Percentiles rank a stretch among this genome's conserved stretches.
Conservation (phyloP, 805 yeast species). For the Lipomyces oligophaga region DNA sequence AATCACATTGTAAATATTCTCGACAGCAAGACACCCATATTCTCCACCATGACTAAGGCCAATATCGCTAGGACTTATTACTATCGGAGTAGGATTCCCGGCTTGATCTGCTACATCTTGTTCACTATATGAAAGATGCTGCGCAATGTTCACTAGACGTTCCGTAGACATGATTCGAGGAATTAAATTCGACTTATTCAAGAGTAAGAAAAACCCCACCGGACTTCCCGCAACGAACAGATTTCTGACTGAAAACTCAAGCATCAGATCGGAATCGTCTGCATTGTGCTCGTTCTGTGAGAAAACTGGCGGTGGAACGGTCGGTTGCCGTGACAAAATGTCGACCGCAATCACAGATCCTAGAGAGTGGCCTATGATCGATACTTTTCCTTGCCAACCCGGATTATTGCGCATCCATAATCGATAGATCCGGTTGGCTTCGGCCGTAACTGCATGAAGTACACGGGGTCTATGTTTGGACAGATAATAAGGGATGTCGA, state of each 20-base stretch:
- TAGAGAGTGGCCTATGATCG: slow-evolving; percentile 79
- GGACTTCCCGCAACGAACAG: slow-evolving; percentile 85
- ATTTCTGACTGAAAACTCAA: slow-evolving; percentile 69
- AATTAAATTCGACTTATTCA: slow-evolving; percentile 33
- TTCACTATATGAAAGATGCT: slow-evolving; percentile 2
- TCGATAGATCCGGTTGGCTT: slow-evolving; percentile 65
- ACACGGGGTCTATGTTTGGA: slow-evolving; percentile 65
- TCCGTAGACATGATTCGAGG: slow-evolving; percentile 31
- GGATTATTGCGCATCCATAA: slow-evolving; percentile 67
- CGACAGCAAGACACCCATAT: slow-evolving; percentile 57
- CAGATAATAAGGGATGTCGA: slow-evolving; percentile 79
- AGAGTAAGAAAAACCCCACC: slow-evolving; percentile 61
- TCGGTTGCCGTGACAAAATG: slow-evolving; percentile 48
- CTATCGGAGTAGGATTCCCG: not conserved
- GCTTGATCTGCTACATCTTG: not conserved
- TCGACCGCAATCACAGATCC: slow-evolving; percentile 84
- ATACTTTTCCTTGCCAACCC: slow-evolving; percentile 52
- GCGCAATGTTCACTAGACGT: slow-evolving; percentile 1
- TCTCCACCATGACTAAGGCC: slow-evolving; percentile 47
- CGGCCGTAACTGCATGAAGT: slow-evolving; percentile 59
- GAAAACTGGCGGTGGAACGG: slow-evolving; percentile 28
- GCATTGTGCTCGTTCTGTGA: slow-evolving; percentile 9
- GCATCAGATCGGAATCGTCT: slow-evolving; percentile 39
- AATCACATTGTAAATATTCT: slow-evolving; percentile 72
- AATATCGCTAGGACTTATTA: slow-evolving; percentile 48